Base-by-base conservation (phyloP, 139 green algal genomes). In the Micractinium conductrix region DNA sequence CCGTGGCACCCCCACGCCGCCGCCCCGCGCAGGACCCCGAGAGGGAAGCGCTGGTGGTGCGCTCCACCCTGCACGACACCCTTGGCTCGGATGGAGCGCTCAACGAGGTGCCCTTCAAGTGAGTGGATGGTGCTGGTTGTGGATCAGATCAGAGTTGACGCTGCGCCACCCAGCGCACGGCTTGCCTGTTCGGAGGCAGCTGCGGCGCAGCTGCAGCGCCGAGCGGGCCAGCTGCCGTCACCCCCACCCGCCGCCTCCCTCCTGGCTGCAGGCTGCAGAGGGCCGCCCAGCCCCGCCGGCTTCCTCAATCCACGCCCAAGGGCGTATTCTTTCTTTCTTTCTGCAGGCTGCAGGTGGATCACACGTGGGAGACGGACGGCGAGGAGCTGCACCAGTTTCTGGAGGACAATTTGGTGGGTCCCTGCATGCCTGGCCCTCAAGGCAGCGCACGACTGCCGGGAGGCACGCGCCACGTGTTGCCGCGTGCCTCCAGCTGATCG, bases 41-140 rank as follows among this genome's bases (percentile, higher is more conserved):
- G 1, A 37, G 22, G 33, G 7, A 26, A 3, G 35, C 68, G 1
- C 80, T 85, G 67, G 63, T 78, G 45, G 80, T 85, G 67, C 80
- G 67, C 80, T 70, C 62, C 35, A 85, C 69, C 80, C 35, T 85
- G 35, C 67, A 85, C 69, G 80, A 85, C 48, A 68, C 48, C 0
- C 69, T 62, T 48, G 67, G 80, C 9, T 85, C 80, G 26, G 48
- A 85, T 14, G 80, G 69, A 5, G 26, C 65, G 4, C 68, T 79
- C 48, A 68, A 33, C 9, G 80, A 85, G 67, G 48, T 79, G 35
- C 26, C 45, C 37, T 85, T 85, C 67, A 79, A 63, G 80, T 71
- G 48, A 69, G 40, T 0, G 14, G 4, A 30, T n/a, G n/a, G n/a
- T n/a, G n/a, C n/a, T n/a, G n/a, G n/a, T n/a, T n/a, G n/a, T n/a